phyloP scores from a whole-genome alignment of 202 grass and related monocot species.

The Saccharum hybrid region DNA sequence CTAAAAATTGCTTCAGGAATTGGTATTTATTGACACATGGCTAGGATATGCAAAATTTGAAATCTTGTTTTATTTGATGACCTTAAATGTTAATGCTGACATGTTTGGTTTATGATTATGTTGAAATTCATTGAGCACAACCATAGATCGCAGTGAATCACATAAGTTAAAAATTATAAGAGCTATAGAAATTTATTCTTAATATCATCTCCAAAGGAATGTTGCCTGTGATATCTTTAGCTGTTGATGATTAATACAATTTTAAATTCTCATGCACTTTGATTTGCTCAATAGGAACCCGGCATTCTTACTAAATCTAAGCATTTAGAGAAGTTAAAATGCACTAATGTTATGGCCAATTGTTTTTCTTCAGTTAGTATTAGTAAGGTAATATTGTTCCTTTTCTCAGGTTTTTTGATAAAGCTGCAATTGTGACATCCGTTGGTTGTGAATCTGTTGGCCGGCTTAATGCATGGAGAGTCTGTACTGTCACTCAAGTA shows the following conservation, averaged over 20 bases:
- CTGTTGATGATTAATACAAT: background rate
- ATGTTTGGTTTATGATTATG: constrained; percentile 4
- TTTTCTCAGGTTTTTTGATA: constrained; percentile 76
- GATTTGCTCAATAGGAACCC: constrained; percentile 19
- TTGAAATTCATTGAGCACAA: background rate
- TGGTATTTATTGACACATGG: background rate
- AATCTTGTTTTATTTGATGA: constrained; percentile 2
- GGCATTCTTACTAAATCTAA: background rate
- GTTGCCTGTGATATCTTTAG: background rate
- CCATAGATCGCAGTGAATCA: background rate
- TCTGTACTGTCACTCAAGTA: constrained; percentile 84
- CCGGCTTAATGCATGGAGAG: constrained; percentile 56
- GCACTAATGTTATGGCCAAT: background rate
- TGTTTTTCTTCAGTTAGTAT: background rate
- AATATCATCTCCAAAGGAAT: constrained; percentile 6
- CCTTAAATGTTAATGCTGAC: background rate
- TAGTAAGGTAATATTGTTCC: constrained; percentile 20
- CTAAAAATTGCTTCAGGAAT: background rate
- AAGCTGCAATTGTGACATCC: constrained; percentile 65
- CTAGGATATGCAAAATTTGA: background rate
- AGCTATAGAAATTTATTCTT: background rate
- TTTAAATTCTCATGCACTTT: background rate
- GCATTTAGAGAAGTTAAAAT: background rate
- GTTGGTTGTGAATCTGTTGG: constrained; percentile 50
- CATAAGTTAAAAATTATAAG: constrained; percentile 1